Percentiles rank a stretch among this genome's conserved stretches.
phyloP scores from a whole-genome alignment of 2,329 filamentous ascomycete species.

The Penicillium nordicum region DNA sequence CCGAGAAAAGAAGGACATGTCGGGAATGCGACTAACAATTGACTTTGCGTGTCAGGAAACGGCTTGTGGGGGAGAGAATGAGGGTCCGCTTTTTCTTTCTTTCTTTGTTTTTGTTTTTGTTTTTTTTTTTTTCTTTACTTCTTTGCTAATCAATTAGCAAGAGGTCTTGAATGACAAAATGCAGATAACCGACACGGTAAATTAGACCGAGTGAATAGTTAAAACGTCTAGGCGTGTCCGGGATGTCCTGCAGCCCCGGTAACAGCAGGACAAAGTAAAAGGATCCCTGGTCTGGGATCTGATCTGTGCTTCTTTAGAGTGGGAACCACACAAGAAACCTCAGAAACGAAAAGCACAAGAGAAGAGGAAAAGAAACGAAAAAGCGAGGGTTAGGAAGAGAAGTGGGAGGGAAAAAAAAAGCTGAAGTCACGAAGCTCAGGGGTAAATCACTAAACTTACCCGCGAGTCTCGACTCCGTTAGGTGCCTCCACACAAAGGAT shows the following conservation, averaged over 20 bases:
- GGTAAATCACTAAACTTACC: conserved; percentile 13
- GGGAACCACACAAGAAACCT: conserved; percentile 3
- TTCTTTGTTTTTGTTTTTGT: background rate
- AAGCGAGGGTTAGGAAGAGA: background rate
- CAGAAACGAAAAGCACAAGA: conserved; percentile 8
- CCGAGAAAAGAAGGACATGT: conserved; percentile 57
- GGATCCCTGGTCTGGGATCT: conserved; percentile 9
- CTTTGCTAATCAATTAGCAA: conserved; percentile 12
- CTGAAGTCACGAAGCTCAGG: conserved; percentile 12
- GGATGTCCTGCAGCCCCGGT: conserved; percentile 26
- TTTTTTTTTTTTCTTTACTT: background rate
- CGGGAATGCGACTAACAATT: conserved; percentile 17
- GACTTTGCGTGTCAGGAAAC: conserved; percentile 7
- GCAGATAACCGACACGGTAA: conserved; percentile 16
- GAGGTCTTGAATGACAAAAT: conserved; percentile 4
- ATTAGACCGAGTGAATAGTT: conserved; percentile 6
- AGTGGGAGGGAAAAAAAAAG: background rate
- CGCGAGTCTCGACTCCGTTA: conserved; percentile 9
- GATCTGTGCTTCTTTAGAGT: conserved; percentile 14
- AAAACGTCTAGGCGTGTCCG: conserved; percentile 9
- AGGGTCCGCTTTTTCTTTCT: conserved; percentile 11
- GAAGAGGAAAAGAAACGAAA: conserved; percentile 6
- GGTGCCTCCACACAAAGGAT: conserved; percentile 5
- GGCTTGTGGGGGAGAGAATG: conserved; percentile 1
- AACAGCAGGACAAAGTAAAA: conserved; percentile 16